These are phyloP conservation scores for Hibiscus mutabilis DNA, from an alignment of 345 rosid genomes.

Conservation along the genomic window DNA sequence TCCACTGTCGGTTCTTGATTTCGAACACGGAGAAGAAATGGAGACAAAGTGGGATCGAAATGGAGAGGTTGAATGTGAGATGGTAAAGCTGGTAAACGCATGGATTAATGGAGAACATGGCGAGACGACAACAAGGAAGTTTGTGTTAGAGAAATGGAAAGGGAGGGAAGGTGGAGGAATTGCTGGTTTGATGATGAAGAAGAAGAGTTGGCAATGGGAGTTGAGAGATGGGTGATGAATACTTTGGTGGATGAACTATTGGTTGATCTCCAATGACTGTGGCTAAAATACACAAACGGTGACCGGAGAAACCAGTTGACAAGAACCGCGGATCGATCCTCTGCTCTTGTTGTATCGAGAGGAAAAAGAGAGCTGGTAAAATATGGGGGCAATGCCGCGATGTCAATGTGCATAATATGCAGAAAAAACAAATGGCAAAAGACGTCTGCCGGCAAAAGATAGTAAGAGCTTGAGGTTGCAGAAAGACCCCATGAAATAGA, in stretches of 20 bases:
- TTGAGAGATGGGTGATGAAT: background rate
- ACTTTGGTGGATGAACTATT: constrained; percentile 4
- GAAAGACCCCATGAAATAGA: background rate
- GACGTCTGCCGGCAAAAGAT: background rate
- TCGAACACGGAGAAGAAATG: constrained; percentile 36
- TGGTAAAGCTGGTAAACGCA: constrained; percentile 29
- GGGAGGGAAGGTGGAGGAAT: constrained; percentile 27
- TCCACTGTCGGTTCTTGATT: constrained; percentile 48
- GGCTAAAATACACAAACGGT: background rate
- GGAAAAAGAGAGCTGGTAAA: background rate
- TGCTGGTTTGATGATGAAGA: constrained; percentile 27
- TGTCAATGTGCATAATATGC: too few relatives aligned
- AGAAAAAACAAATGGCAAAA: background rate
- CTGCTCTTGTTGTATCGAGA: background rate
- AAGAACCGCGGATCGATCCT: background rate
- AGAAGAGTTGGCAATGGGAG: background rate
- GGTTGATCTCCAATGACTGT: constrained; percentile 7
- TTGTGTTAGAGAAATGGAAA: constrained; percentile 29
- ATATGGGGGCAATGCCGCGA: too few relatives aligned
- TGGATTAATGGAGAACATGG: constrained; percentile 41
- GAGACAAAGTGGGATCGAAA: constrained; percentile 5
- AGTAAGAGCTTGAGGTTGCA: background rate
- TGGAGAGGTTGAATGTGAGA: constrained; percentile 9
- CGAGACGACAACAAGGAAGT: constrained; percentile 17
- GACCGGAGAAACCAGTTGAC: background rate